Percentiles rank a stretch among this genome's conserved stretches.
Conservation (phyloP, 2,329 filamentous ascomycete species). For the Pyricularia grisea region DNA sequence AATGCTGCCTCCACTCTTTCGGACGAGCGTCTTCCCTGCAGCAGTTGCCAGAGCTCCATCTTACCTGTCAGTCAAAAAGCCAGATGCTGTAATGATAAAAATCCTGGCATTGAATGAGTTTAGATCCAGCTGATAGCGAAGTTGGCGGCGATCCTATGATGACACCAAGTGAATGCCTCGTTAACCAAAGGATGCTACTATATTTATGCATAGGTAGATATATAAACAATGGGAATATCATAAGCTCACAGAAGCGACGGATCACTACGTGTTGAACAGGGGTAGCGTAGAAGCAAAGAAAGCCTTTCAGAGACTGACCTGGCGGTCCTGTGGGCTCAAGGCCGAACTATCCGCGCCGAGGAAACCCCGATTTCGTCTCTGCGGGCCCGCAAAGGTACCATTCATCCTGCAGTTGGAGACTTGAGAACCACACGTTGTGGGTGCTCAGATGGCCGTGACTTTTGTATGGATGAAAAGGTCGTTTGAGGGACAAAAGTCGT, state of each 20-base stretch:
- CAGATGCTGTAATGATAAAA: conserved; percentile 45
- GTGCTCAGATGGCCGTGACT: not conserved
- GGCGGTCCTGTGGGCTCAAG: conserved; percentile 36
- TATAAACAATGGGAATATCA: not conserved
- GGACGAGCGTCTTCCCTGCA: not conserved
- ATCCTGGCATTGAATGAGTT: conserved; percentile 46
- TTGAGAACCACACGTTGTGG: not conserved
- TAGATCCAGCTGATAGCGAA: conserved; percentile 43
- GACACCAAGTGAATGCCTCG: not conserved
- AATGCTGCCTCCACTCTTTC: not conserved
- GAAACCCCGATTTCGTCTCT: conserved; percentile 36
- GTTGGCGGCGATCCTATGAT: conserved; percentile 36
- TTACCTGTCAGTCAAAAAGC: conserved; percentile 36
- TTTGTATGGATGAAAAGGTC: not conserved
- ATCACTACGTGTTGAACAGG: not conserved
- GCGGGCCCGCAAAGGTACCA: conserved; percentile 15
- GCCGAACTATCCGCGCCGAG: conserved; percentile 40
- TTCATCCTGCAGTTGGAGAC: not conserved
- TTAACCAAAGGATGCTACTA: not conserved
- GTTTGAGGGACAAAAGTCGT: not conserved
- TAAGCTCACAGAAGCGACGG: not conserved
- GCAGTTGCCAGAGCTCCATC: not conserved
- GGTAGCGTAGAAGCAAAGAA: not conserved
- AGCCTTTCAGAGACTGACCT: conserved; percentile 24
- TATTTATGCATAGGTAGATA: not conserved